Evolutionary conservation across 1,139 yeast species (phyloP), one percentile per base, ranked within the genome.

Genomic region (Blastobotrys arbuscula): DNA sequence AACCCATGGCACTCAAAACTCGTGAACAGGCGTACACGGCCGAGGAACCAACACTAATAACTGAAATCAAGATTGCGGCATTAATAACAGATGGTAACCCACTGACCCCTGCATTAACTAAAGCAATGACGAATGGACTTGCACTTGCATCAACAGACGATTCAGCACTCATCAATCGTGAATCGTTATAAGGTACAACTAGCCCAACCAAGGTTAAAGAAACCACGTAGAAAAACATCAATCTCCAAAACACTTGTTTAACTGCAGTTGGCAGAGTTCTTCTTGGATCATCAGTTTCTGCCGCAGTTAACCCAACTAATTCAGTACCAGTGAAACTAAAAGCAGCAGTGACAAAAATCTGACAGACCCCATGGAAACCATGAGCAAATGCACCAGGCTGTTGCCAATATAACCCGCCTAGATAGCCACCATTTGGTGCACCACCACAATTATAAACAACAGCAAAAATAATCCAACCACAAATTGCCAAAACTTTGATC

Each of bases 291-390:
- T 73, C 74, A 42, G 95, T 81, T 68, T 88, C 96, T 18, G 94
- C 88, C 31, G 95, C 89, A 18, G 95, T 89, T 56, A 88, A 71
- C 49, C 94, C 94, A 50, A 83, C 84, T 61, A 84, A 74, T 68
- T 86, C 95, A 45, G 84, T 79, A 59, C 94, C 94, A 48, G 90
- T 90, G 60, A 86, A 84, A 2, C 96, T 81, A 67, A 87, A 89
- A 5, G 96, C 94, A 26, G 95, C 94, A 31, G 83, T 78, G 45
- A 88, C 87, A 59, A 89, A 84, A 26, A 84, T 84, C 13, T 85
- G 72, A 59, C 88, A 78, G 24, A 87, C 81, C 56, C 96, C 96
- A 63, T 88, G 87, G 72, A 78, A 87, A 50, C 72, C 88, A 73
- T 69, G 70, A 51, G 72, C 76, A 70, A 74, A 80, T 6, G 87